Conservation (phyloP, 352 stramenopile genomes). For the Hyaloperonospora brassicae region DNA sequence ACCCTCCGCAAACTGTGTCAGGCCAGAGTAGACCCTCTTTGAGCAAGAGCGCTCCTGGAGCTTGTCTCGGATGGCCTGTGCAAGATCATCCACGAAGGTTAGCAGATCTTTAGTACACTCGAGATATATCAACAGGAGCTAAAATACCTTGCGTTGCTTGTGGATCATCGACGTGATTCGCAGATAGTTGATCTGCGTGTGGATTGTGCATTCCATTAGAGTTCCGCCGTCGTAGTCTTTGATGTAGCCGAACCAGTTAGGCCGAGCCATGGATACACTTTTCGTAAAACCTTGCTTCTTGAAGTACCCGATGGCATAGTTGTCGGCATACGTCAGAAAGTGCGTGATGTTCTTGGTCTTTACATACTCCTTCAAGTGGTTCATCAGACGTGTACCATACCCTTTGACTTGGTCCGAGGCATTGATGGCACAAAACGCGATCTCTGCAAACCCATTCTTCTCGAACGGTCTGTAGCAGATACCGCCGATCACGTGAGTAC, state of each 20-base stretch:
- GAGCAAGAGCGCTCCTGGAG: conserved; percentile 69
- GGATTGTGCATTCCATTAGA: conserved; percentile 98
- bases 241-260: conserved; percentile 96
- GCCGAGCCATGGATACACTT: conserved; percentile 74
- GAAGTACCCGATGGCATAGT: conserved; percentile 98
- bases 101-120: background rate
- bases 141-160: conserved; percentile 86
- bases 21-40: conserved; percentile 62
- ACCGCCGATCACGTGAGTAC: conserved; percentile 91
- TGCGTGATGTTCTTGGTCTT: conserved; percentile 87
- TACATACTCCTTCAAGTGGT: conserved; percentile 97
- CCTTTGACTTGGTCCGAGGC: conserved; percentile 94
- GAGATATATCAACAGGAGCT: background rate
- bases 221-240: conserved; percentile 99
- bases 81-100: conserved; percentile 2
- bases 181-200: conserved; percentile 96
- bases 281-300: conserved; percentile 95
- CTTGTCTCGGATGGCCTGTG: conserved; percentile 76
- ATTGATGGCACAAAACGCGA: conserved; percentile 98
- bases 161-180: conserved; percentile 92
- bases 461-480: conserved; percentile 97
- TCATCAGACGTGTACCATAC: conserved; percentile 99
- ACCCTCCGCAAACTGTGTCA: conserved; percentile 68
- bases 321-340: conserved; percentile 99
- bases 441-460: conserved; percentile 96